These are phyloP conservation scores for Botrytis porri DNA, from an alignment of 2,329 filamentous ascomycete genomes.

Conservation along the genomic window DNA sequence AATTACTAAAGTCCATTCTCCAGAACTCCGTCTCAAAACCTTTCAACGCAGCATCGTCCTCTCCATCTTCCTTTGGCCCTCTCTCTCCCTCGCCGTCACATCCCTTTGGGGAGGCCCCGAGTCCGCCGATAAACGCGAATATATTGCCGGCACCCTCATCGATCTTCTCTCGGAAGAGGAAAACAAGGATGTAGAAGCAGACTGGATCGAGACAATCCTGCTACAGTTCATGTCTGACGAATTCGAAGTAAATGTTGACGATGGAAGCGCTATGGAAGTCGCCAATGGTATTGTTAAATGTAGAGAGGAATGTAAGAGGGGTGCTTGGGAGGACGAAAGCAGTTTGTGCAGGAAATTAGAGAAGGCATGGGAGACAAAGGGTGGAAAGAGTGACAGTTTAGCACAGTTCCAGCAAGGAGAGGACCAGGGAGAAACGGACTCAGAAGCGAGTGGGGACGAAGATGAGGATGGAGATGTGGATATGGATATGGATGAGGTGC, in stretches of 20 bases:
- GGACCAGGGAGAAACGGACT: constrained; percentile 58
- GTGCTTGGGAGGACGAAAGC: constrained; percentile 56
- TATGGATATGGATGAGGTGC: constrained; percentile 70
- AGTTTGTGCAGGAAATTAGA: constrained; percentile 62
- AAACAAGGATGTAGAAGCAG: constrained; percentile 62
- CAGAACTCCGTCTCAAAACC: constrained; percentile 50
- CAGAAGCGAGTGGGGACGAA: constrained; percentile 53
- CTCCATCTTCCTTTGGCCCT: constrained; percentile 81
- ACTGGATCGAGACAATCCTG: constrained; percentile 80
- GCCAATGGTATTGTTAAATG: constrained; percentile 70
- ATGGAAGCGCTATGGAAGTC: constrained; percentile 75
- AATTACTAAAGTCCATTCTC: not conserved
- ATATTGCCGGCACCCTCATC: constrained; percentile 85
- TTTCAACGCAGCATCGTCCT: constrained; percentile 89
- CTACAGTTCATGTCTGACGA: constrained; percentile 93
- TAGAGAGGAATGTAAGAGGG: constrained; percentile 63
- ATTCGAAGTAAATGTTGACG: constrained; percentile 89
- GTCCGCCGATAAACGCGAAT: constrained; percentile 85
- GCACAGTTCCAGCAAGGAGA: constrained; percentile 48
- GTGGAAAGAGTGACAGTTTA: constrained; percentile 54
- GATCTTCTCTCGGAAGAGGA: constrained; percentile 63
- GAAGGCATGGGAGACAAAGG: constrained; percentile 59
- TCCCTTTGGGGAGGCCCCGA: constrained; percentile 86
- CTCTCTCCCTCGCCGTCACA: constrained; percentile 80
- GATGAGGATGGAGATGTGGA: constrained; percentile 57